phyloP scores from a whole-genome alignment of 495 filamentous ascomycete species.

The Astrothelium macrocarpum region DNA sequence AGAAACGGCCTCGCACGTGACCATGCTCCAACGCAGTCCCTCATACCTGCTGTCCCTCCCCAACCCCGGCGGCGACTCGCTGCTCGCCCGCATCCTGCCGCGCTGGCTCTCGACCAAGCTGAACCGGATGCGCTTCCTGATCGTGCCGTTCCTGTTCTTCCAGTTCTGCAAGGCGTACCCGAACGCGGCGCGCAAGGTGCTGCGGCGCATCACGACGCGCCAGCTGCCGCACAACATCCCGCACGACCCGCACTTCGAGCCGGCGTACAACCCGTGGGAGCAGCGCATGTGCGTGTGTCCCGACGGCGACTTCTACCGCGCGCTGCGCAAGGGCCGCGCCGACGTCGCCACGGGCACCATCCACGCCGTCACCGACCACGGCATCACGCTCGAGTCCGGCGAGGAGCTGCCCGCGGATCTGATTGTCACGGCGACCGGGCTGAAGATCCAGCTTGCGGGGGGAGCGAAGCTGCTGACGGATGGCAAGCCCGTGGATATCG shows the following conservation, averaged over 20 bases:
- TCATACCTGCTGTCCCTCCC: slow-evolving; percentile 48
- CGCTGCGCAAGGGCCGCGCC: slow-evolving; percentile 47
- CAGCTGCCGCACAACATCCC: slow-evolving; percentile 48
- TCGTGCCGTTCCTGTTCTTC: slow-evolving; percentile 40
- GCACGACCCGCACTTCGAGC: slow-evolving; percentile 59
- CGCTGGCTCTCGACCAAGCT: slow-evolving; percentile 36
- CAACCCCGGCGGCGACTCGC: slow-evolving; percentile 28
- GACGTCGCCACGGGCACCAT: slow-evolving; percentile 61
- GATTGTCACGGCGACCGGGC: slow-evolving; percentile 66
- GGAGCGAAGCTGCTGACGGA: slow-evolving; percentile 45
- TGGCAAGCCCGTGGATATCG: slow-evolving; percentile 39
- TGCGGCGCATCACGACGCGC: slow-evolving; percentile 34
- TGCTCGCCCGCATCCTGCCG: slow-evolving; percentile 27
- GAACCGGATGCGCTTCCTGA: slow-evolving; percentile 39
- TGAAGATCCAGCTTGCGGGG: slow-evolving; percentile 48
- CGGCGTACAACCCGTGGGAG: slow-evolving; percentile 61
- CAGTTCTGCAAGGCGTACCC: slow-evolving; percentile 51
- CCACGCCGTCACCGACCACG: slow-evolving; percentile 48
- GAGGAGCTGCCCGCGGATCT: slow-evolving; percentile 54
- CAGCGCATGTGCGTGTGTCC: slow-evolving; percentile 66
- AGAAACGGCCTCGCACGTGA: slow-evolving; percentile 40
- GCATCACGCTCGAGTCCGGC: slow-evolving; percentile 49
- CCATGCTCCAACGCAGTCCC: slow-evolving; percentile 51
- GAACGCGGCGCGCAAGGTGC: slow-evolving; percentile 34
- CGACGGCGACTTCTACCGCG: slow-evolving; percentile 61